Evolutionary conservation across 192 early-diverging fungal species (phyloP).

Genomic region (Podila clonocystis): DNA sequence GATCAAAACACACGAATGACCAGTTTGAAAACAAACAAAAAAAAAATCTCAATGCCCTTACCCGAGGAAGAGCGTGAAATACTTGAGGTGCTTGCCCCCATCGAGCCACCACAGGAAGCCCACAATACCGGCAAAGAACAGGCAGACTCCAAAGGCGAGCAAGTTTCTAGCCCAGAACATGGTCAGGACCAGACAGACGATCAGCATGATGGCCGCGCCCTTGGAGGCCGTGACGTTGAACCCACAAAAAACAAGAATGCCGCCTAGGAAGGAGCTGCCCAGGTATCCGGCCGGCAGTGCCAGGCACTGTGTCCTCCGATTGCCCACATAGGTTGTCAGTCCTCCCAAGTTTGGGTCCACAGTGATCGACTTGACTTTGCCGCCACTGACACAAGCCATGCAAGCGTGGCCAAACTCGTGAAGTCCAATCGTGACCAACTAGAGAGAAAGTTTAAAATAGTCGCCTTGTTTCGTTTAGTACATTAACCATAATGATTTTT

Average conservation of each 20-base stretch:
- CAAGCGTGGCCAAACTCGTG: slow-evolving; percentile 97
- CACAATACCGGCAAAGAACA: slow-evolving; percentile 86
- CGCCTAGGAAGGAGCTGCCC: slow-evolving; percentile 88
- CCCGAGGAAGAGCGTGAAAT: slow-evolving; percentile 95
- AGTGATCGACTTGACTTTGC: slow-evolving; percentile 86
- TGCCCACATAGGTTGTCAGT: slow-evolving; percentile 64
- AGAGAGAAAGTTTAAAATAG: slow-evolving; percentile 1
- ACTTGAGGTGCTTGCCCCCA: slow-evolving; percentile 77
- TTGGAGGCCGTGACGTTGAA: slow-evolving; percentile 92
- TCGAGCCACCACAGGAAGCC: slow-evolving; percentile 87
- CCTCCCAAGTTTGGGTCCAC: slow-evolving; percentile 96
- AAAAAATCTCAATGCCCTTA: slow-evolving; percentile 41
- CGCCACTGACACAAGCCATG: slow-evolving; percentile 89
- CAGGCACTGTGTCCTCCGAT: slow-evolving; percentile 77
- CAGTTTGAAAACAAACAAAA: slow-evolving; percentile 26
- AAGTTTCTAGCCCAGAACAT: slow-evolving; percentile 93
- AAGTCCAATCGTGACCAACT: slow-evolving; percentile 89
- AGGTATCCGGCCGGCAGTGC: slow-evolving; percentile 93
- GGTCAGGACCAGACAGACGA: slow-evolving; percentile 81
- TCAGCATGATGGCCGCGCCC: slow-evolving; percentile 85
- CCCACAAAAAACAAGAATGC: slow-evolving; percentile 92
- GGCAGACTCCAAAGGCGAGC: slow-evolving; percentile 82
- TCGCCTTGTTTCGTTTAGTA: not conserved
- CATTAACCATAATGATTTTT: too few relatives aligned
- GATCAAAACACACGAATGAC: not conserved